Evolutionary conservation across 2,329 filamentous ascomycete species (phyloP).

Genomic region (Thermomyces lanuginosus): DNA sequence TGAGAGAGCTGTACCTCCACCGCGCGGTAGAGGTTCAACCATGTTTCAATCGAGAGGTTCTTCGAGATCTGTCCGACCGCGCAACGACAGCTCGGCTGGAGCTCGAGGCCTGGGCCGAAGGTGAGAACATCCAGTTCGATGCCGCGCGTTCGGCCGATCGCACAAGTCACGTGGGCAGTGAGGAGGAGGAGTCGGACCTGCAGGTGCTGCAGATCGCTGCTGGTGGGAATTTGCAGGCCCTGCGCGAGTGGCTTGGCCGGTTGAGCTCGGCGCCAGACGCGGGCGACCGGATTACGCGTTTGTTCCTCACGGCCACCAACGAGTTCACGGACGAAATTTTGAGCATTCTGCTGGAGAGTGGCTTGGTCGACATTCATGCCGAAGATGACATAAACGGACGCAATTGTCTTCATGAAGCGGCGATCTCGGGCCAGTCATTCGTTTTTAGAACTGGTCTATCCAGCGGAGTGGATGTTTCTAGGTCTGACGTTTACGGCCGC

Average conservation of each 20-base stretch:
- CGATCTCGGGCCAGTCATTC: constrained; percentile 73
- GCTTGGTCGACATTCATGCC: constrained; percentile 73
- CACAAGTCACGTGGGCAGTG: constrained; percentile 41
- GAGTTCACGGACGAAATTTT: constrained; percentile 67
- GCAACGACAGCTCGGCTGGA: constrained; percentile 92
- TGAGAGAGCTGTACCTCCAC: constrained; percentile 92
- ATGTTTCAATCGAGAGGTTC: constrained; percentile 93
- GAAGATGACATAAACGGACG: constrained; percentile 96
- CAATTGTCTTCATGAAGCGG: constrained; percentile 91
- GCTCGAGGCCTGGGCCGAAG: constrained; percentile 90
- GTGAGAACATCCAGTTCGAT: constrained; percentile 78
- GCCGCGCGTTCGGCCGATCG: constrained; percentile 28
- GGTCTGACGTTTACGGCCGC: constrained; percentile 83
- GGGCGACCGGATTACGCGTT: constrained; percentile 66
- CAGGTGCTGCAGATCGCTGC: constrained; percentile 67
- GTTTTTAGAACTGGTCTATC: constrained; percentile 63
- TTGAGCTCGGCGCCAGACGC: constrained; percentile 46
- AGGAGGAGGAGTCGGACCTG: constrained; percentile 79
- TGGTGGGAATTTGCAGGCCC: constrained; percentile 59
- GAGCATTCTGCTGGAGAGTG: constrained; percentile 59
- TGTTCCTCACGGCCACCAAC: constrained; percentile 77
- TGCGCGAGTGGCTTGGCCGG: constrained; percentile 66
- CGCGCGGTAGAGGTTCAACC: constrained; percentile 93
- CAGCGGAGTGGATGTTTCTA: constrained; percentile 57
- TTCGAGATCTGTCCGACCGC: constrained; percentile 90